Evolutionary conservation across 441 rosid genomes (phyloP).

Genomic region (Pelargonium australe): DNA sequence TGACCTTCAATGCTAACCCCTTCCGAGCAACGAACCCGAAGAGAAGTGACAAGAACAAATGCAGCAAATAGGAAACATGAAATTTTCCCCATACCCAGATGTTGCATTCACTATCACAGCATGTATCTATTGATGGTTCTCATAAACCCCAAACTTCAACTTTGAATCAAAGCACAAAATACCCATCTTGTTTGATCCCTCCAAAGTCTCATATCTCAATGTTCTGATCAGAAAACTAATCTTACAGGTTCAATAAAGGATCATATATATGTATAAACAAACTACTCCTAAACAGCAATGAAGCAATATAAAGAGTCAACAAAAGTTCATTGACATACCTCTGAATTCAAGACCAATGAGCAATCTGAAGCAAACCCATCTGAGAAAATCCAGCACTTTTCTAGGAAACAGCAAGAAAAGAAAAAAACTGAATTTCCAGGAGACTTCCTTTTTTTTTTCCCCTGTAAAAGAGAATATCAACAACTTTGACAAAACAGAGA

Average conservation of each 20-base stretch:
- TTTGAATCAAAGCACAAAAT: background rate
- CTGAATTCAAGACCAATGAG: background rate
- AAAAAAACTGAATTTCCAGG: no score
- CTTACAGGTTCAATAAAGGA: background rate
- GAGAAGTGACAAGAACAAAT: slow-evolving; percentile 29
- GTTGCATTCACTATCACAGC: slow-evolving; percentile 6
- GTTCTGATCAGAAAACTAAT: slow-evolving; percentile 1
- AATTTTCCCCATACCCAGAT: background rate
- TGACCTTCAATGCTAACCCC: slow-evolving; percentile 71
- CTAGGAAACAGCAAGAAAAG: background rate
- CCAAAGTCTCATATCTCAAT: background rate
- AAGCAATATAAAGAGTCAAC: background rate
- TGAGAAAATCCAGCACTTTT: background rate
- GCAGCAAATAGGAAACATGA: slow-evolving; percentile 10
- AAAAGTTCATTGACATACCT: background rate
- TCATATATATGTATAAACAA: background rate
- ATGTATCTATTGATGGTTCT: background rate
- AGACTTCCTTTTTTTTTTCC: background rate
- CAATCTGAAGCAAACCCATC: background rate
- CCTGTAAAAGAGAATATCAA: background rate
- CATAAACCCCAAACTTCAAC: background rate
- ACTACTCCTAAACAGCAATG: background rate
- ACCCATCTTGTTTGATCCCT: background rate
- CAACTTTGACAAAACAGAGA: background rate
- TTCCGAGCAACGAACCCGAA: slow-evolving; percentile 38